Percentiles rank a stretch among this genome's conserved stretches.
phyloP scores from a whole-genome alignment of 139 green algal genomes.

The Trebouxia sp. region DNA sequence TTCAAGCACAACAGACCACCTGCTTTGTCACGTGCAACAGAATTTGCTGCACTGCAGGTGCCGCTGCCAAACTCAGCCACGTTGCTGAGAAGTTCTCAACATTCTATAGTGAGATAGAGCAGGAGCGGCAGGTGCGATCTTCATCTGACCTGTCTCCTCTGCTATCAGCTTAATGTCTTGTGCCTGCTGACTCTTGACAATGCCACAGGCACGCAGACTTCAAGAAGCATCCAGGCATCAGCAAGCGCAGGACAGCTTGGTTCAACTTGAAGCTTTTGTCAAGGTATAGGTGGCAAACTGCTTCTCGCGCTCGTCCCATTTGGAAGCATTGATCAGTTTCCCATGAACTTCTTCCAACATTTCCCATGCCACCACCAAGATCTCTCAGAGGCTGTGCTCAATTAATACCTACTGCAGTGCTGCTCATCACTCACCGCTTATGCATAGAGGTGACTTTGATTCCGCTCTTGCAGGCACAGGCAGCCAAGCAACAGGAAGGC shows the following conservation, averaged over 20 bases:
- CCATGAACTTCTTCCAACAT: background rate
- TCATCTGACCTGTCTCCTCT: too few species aligned
- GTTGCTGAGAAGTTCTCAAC: slow-evolving; percentile 29
- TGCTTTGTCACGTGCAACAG: background rate
- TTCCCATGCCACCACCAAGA: background rate
- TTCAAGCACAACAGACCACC: too few species aligned
- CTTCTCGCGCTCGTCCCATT: background rate
- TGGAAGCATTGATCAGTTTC: background rate
- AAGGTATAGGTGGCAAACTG: background rate
- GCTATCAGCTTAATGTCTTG: too few species aligned
- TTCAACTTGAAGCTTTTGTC: slow-evolving; percentile 14
- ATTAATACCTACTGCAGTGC: background rate
- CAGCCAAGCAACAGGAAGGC: background rate
- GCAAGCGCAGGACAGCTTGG: slow-evolving; percentile 3
- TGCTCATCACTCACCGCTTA: background rate
- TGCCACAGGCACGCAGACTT: slow-evolving; percentile 9
- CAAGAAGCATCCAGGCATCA: slow-evolving; percentile 4
- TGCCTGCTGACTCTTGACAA: background rate
- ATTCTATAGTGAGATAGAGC: slow-evolving; percentile 23
- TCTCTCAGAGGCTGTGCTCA: background rate
- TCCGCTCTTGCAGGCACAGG: background rate
- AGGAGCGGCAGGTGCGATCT: slow-evolving; percentile 4
- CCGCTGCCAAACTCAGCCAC: slow-evolving; percentile 19
- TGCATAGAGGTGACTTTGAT: background rate
- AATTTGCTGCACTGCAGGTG: background rate